Evolutionary conservation across 2,329 filamentous ascomycete genomes (phyloP).

Genomic region (Podosphaera aphanis): DNA sequence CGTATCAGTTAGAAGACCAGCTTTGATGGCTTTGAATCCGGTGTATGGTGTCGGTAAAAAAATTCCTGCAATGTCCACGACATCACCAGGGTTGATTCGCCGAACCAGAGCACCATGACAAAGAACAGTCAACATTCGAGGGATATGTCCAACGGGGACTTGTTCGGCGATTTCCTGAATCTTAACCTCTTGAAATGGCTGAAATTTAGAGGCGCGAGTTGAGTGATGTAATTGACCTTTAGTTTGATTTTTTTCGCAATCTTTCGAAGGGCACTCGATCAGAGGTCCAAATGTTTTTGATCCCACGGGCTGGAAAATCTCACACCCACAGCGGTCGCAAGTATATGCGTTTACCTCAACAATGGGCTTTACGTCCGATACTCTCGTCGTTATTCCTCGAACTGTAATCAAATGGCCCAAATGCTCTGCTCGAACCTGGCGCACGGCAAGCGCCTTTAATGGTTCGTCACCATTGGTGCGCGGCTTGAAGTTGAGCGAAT

Average conservation of each 20-base stretch:
- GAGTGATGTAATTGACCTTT: constrained; percentile 88
- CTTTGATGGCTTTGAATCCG: constrained; percentile 93
- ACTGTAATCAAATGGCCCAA: constrained; percentile 84
- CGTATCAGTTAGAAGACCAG: constrained; percentile 88
- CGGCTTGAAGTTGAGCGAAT: constrained; percentile 91
- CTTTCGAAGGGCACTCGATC: constrained; percentile 65
- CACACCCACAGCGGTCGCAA: constrained; percentile 85
- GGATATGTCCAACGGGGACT: constrained; percentile 93
- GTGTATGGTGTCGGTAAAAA: constrained; percentile 96
- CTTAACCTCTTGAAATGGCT: constrained; percentile 95
- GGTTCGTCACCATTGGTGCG: constrained; percentile 45
- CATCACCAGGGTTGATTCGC: constrained; percentile 76
- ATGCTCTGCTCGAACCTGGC: constrained; percentile 79
- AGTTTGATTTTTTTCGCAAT: constrained; percentile 72
- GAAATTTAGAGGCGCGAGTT: constrained; percentile 86
- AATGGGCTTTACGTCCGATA: constrained; percentile 91
- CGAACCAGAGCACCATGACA: constrained; percentile 73
- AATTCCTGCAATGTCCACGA: constrained; percentile 82
- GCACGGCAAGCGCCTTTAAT: constrained; percentile 55
- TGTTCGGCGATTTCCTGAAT: constrained; percentile 99
- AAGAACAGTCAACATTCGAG: constrained; percentile 68
- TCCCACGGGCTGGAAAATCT: constrained; percentile 89
- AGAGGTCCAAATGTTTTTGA: constrained; percentile 80
- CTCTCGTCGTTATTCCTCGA: constrained; percentile 77
- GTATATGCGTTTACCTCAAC: constrained; percentile 97